Percentiles rank a stretch among this genome's conserved stretches.
phyloP scores from a whole-genome alignment of 768 basidiomycete species.

The Crassisporium funariophilum region DNA sequence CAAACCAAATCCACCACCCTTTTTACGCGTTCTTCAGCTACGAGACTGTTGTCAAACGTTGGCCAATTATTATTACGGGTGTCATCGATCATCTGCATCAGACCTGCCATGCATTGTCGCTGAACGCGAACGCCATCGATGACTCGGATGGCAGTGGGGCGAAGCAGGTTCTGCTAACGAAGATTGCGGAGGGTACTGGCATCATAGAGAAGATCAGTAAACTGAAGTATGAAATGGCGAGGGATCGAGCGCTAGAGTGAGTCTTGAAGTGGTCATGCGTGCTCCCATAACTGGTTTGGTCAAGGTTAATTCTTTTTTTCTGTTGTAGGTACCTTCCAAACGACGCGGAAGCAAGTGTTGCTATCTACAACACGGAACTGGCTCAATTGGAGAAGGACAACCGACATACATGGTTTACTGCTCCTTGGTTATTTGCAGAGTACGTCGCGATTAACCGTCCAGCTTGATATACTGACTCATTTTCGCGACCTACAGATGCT shows the following conservation, averaged over 20 bases:
- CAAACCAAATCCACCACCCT: neutral
- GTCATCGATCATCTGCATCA: constrained; percentile 78
- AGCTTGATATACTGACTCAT: neutral
- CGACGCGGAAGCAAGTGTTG: constrained; percentile 72
- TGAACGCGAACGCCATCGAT: constrained; percentile 33
- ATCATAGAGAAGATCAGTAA: constrained; percentile 75
- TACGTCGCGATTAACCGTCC: constrained; percentile 42
- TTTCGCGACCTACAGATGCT: constrained; percentile 64
- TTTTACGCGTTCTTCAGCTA: constrained; percentile 47
- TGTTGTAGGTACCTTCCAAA: constrained; percentile 60
- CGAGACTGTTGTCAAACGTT: constrained; percentile 76
- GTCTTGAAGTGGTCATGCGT: constrained; percentile 24
- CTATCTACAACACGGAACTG: constrained; percentile 80
- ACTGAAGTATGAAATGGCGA: constrained; percentile 88
- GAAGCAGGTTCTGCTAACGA: constrained; percentile 34
- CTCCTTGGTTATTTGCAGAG: constrained; percentile 97
- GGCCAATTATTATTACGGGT: constrained; percentile 83
- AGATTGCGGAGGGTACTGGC: constrained; percentile 72
- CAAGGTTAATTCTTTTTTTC: neutral
- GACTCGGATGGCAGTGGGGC: constrained; percentile 17
- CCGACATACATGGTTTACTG: constrained; percentile 83
- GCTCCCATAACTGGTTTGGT: no score
- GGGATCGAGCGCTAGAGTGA: constrained; percentile 71
- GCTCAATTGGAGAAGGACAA: constrained; percentile 43
- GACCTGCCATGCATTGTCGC: constrained; percentile 62